Percentiles rank a stretch among this genome's conserved stretches.
phyloP scores from a whole-genome alignment of 192 early-diverging fungal genomes.

The Podochytrium sp. region DNA sequence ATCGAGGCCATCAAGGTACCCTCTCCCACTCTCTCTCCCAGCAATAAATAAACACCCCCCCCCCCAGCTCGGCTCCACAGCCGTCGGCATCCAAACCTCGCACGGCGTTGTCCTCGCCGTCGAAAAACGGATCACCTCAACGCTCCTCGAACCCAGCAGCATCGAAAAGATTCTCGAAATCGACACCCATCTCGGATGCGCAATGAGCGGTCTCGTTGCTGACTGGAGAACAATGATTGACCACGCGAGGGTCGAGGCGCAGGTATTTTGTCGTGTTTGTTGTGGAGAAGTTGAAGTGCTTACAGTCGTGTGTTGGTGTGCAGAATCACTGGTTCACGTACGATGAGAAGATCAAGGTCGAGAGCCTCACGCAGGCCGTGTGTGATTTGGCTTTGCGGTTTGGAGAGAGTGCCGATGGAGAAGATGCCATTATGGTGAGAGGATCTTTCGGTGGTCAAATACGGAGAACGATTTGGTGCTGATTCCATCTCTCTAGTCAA shows the following conservation, averaged over 20 bases:
- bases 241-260: slow-evolving; percentile 93
- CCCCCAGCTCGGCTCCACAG: slow-evolving; percentile 83
- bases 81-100: slow-evolving; percentile 95
- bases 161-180: slow-evolving; percentile 99
- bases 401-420: slow-evolving; percentile 94
- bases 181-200: slow-evolving; percentile 92
- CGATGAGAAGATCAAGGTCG: slow-evolving; percentile 93
- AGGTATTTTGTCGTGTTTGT: slow-evolving; percentile 56
- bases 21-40: slow-evolving; percentile 1
- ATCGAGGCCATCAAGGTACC: slow-evolving; percentile 98
- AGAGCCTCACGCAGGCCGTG: slow-evolving; percentile 95
- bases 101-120: slow-evolving; percentile 94
- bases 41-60: not conserved
- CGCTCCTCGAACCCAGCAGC: slow-evolving; percentile 88
- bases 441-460: not conserved
- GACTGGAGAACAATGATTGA: slow-evolving; percentile 99
- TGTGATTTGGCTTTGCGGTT: slow-evolving; percentile 98
- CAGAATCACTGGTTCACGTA: slow-evolving; percentile 96
- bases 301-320: not conserved
- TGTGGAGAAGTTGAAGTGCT: not conserved
- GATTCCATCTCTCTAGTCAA: slow-evolving; percentile 60
- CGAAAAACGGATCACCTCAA: slow-evolving; percentile 95
- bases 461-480: not conserved
- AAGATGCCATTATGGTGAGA: slow-evolving; percentile 94
- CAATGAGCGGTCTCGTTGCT: slow-evolving; percentile 95